These are phyloP conservation scores for Ceratocystis diversiconidia DNA, from an alignment of 2,329 filamentous ascomycete genomes.

Conservation along the genomic window DNA sequence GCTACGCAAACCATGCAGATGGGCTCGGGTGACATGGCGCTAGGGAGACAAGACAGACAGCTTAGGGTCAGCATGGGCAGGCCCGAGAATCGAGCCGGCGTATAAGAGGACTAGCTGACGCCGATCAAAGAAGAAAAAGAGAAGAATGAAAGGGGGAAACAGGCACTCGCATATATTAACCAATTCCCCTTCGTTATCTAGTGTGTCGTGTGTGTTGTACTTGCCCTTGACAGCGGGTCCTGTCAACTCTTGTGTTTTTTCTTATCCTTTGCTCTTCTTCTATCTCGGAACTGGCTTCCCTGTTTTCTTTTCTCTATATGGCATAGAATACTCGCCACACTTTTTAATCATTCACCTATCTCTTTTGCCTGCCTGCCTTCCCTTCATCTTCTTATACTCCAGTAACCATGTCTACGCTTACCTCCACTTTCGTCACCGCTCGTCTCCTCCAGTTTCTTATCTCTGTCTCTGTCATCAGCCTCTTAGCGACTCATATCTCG, in stretches of 20 bases:
- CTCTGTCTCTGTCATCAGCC: slow-evolving; percentile 64
- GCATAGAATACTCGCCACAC: too few relatives aligned
- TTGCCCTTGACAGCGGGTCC: background rate
- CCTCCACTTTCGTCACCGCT: slow-evolving; percentile 61
- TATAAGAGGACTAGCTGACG: background rate
- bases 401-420: slow-evolving; percentile 48
- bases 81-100: background rate
- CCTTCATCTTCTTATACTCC: background rate
- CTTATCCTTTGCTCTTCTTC: background rate
- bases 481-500: slow-evolving; percentile 69
- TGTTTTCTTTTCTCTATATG: slow-evolving; percentile 16
- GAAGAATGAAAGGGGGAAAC: background rate
- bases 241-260: background rate
- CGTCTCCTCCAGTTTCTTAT: slow-evolving; percentile 56
- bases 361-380: background rate
- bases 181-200: too few relatives aligned
- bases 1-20: background rate
- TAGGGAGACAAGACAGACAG: background rate
- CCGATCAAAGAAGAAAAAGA: background rate
- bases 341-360: background rate
- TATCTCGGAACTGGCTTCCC: slow-evolving; percentile 17
- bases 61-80: background rate
- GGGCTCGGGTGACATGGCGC: slow-evolving; percentile 1
- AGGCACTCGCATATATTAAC: too few relatives aligned
- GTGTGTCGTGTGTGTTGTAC: background rate